Base-by-base conservation (phyloP, 2,329 filamentous ascomycete genomes). In the Gremmenia infestans region DNA sequence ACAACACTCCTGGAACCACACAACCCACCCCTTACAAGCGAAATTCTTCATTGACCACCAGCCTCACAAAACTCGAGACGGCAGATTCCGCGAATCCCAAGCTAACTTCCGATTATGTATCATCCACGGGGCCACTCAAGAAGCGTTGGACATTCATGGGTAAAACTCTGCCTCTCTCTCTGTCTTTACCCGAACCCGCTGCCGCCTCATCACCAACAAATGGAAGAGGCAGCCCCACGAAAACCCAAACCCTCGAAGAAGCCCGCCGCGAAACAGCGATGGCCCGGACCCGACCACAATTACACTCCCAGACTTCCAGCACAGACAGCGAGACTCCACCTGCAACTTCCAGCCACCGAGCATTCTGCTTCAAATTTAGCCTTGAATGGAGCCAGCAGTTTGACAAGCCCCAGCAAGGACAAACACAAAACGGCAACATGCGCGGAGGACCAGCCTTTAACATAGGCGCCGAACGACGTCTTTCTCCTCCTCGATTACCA, bases 321-420 rank as follows among this genome's bases (percentile, higher is more conserved):
- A 82, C 81, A 5, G 76, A 79, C 2, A 83, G 81, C 8, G 75
- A 79, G 1, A 81, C 81, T 0, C 72, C 79, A 5, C 62, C 73
- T 81, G 68, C 73, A 79, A 68, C 75, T 78, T 60, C 60, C 2
- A 62, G 54, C 9, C 63, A 70, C 49, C 65, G 67, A n/a, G 62
- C 65, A 12, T 90, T 82, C 65, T 78, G 83, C 57, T 92, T 92
- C 76, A 88, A 86, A 59, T 92, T 92, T 66, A 83, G 86, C 9
- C 78, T 91, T 2, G 85, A 87, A 57, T 87, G 82, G 78, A 78
- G 84, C 42, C 73, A 78, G 49, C 67, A 68, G 51, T 80, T 60
- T 76, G 81, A 52, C 50, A 67, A 55, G 49, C 54, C 54, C 28
- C 28, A 32, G 8, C 49, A 55, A 48, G 39, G 19, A 15, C 52